Percentiles rank a stretch among this genome's conserved stretches.
Evolutionary conservation across 225 moss, liverwort and hornwort genomes (phyloP).

Genomic region (Takakia lepidozioides): DNA sequence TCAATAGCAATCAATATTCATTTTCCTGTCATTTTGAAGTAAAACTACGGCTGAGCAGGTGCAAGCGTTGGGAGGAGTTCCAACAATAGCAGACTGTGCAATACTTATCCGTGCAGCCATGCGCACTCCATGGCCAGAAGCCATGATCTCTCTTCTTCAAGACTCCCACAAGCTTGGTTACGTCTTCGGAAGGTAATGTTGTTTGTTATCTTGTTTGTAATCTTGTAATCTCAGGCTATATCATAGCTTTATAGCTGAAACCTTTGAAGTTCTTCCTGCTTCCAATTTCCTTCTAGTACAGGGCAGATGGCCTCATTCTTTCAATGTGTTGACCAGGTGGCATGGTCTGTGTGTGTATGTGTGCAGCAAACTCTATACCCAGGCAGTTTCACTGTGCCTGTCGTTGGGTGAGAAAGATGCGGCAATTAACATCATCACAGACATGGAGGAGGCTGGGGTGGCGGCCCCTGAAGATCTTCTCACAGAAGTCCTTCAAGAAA

Average conservation of each 20-base stretch:
- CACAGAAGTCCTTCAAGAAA: conserved; percentile 44
- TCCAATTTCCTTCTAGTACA: too few relatives aligned
- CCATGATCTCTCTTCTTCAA: conserved; percentile 75
- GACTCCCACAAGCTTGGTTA: conserved; percentile 84
- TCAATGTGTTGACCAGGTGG: too few relatives aligned
- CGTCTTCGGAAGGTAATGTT: conserved; percentile 71
- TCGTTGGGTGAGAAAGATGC: conserved; percentile 76
- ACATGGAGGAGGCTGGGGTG: conserved; percentile 83
- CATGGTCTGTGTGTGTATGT: not conserved
- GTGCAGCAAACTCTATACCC: conserved; percentile 87
- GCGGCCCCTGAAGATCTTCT: conserved; percentile 61
- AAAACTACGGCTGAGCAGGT: conserved; percentile 69
- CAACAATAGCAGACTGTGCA: conserved; percentile 92
- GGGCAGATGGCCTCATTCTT: too few relatives aligned
- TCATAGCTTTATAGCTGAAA: too few relatives aligned
- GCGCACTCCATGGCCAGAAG: conserved; percentile 90
- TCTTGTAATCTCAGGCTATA: too few relatives aligned
- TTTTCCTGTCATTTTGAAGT: too few relatives aligned
- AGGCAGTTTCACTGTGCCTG: conserved; percentile 63
- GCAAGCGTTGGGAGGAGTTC: conserved; percentile 68
- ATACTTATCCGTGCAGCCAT: conserved; percentile 87
- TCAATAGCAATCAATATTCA: too few relatives aligned
- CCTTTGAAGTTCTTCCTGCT: too few relatives aligned
- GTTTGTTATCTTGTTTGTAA: conserved; percentile 2
- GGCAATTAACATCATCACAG: conserved; percentile 63